These are phyloP conservation scores for Agapanthus africanus DNA, from an alignment of 106 monocot species.

Conservation along the genomic window DNA sequence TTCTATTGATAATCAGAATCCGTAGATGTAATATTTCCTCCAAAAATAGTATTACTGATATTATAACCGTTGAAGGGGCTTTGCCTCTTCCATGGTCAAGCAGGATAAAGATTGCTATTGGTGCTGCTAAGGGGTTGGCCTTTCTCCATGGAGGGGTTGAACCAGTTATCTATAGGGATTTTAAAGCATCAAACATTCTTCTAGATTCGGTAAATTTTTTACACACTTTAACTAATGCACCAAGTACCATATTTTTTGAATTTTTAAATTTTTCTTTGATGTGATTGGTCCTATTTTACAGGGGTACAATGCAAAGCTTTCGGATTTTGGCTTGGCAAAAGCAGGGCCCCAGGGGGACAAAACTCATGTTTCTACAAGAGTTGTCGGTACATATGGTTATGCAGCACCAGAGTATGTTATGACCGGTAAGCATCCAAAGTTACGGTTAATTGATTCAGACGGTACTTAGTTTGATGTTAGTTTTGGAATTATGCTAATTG, in stretches of 20 bases:
- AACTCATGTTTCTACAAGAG: conserved; percentile 89
- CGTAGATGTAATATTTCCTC: no score
- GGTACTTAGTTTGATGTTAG: no score
- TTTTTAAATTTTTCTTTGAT: neutral
- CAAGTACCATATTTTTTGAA: neutral
- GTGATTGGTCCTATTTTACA: conserved; percentile 12
- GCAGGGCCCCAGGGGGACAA: conserved; percentile 88
- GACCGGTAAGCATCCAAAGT: no score
- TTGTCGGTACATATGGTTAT: conserved; percentile 92
- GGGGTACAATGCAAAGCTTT: conserved; percentile 92
- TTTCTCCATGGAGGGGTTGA: conserved; percentile 75
- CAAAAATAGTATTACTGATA: conserved; percentile 5
- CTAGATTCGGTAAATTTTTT: conserved; percentile 47
- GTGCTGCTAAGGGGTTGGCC: conserved; percentile 84
- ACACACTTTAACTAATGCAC: neutral
- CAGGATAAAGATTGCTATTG: conserved; percentile 82
- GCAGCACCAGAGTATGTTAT: conserved; percentile 95
- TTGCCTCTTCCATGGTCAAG: conserved; percentile 82
- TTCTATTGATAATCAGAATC: no score
- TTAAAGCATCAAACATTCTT: conserved; percentile 88
- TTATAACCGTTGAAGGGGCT: conserved; percentile 44
- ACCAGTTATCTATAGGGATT: conserved; percentile 89
- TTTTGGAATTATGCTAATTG: no score
- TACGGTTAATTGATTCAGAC: no score
- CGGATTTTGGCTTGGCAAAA: conserved; percentile 92